These are phyloP conservation scores for Gentiana macrophylla DNA, from an alignment of 257 asterid genomes.

Conservation along the genomic window DNA sequence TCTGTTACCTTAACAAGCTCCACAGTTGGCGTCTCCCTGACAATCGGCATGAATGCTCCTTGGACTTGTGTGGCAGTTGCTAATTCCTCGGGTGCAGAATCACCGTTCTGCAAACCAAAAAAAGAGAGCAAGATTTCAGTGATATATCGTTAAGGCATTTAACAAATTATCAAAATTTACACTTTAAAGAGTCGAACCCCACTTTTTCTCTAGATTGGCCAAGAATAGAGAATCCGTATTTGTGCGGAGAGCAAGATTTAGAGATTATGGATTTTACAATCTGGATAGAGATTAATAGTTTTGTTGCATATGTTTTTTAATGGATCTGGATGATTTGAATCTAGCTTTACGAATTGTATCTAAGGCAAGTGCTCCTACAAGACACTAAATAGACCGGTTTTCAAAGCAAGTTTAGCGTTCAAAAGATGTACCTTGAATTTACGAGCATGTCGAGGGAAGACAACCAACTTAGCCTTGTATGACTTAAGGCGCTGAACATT, in stretches of 20 bases:
- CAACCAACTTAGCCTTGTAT: constrained; percentile 23
- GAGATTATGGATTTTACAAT: too few species aligned
- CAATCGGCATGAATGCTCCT: constrained; percentile 58
- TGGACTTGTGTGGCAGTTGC: constrained; percentile 68
- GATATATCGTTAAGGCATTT: too few species aligned
- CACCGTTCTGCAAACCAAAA: constrained; percentile 46
- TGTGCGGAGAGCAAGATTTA: too few species aligned
- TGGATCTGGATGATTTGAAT: too few species aligned
- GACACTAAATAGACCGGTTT: not conserved
- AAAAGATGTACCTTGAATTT: constrained; percentile 13
- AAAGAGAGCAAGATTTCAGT: not conserved
- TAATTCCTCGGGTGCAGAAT: constrained; percentile 63
- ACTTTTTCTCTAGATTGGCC: too few species aligned
- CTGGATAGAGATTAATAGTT: too few species aligned
- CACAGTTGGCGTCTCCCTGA: constrained; percentile 42
- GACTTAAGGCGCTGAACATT: constrained; percentile 28
- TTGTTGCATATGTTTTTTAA: too few species aligned
- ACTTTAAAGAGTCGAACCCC: too few species aligned
- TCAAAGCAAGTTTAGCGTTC: not conserved
- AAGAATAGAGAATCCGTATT: too few species aligned
- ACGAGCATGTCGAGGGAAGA: constrained; percentile 25
- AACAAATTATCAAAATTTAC: too few species aligned
- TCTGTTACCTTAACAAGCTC: constrained; percentile 63
- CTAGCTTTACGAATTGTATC: too few species aligned
- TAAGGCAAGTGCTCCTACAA: too few species aligned